Conservation (phyloP, 352 stramenopile genomes). For the Pythium utonaiense region DNA sequence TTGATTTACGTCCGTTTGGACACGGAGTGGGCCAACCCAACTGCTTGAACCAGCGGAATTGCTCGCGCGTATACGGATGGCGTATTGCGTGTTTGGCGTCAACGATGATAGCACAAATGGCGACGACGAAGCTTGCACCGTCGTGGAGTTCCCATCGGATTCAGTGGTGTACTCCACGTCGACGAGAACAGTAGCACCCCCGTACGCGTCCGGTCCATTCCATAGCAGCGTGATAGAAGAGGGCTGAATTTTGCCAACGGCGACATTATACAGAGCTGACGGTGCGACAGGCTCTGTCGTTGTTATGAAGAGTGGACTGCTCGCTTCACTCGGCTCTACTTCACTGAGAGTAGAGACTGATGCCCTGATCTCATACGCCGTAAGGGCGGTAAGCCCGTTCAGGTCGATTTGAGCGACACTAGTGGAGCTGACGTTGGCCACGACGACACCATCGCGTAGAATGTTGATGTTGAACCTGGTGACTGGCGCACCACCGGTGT, state of each 20-base stretch:
- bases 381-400: constrained; percentile 25
- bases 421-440: constrained; percentile 16
- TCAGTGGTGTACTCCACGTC: constrained; percentile 33
- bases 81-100: constrained; percentile 33
- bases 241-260: constrained; percentile 17
- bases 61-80: constrained; percentile 27
- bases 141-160: too few relatives aligned
- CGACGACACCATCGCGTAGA: constrained; percentile 42
- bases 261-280: constrained; percentile 33
- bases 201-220: constrained; percentile 34
- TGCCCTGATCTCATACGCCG: constrained; percentile 31
- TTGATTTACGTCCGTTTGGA: constrained; percentile 41
- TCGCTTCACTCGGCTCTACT: constrained; percentile 37
- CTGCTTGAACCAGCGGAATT: constrained; percentile 38
- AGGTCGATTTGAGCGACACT: constrained; percentile 26
- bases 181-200: constrained; percentile 35
- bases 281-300: constrained; percentile 36
- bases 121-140: too few relatives aligned
- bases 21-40: constrained; percentile 28
- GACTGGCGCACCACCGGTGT: constrained; percentile 37
- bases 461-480: constrained; percentile 28
- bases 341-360: constrained; percentile 26
- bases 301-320: constrained; percentile 18
- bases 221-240: constrained; percentile 39
- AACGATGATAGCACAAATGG: constrained; percentile 27